phyloP scores from a whole-genome alignment of 257 asterid species.

The Anisodus acutangulus region DNA sequence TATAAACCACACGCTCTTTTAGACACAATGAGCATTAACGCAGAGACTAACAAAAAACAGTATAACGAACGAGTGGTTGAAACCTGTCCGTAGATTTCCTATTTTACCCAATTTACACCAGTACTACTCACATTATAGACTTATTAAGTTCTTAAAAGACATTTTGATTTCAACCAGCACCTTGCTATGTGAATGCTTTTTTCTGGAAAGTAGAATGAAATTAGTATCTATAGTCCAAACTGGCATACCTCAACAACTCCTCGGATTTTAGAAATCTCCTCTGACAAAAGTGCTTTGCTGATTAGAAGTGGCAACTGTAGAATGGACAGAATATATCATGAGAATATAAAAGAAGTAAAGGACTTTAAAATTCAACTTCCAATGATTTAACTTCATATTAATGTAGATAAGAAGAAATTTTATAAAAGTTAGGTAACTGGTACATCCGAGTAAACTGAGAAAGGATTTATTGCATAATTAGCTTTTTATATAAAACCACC shows the following conservation, averaged over 20 bases:
- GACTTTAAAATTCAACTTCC: background rate
- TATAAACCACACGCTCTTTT: background rate
- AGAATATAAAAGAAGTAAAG: conserved; percentile 1
- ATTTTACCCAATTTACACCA: background rate
- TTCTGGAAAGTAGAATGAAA: conserved; percentile 35
- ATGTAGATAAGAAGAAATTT: conserved; percentile 1
- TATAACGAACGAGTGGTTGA: background rate
- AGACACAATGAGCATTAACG: background rate
- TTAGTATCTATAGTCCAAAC: conserved; percentile 19
- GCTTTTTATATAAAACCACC: background rate
- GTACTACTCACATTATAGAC: conserved; percentile 15
- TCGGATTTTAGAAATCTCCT: conserved; percentile 71
- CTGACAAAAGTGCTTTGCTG: conserved; percentile 57
- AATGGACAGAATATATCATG: conserved; percentile 25
- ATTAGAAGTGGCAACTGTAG: conserved; percentile 89
- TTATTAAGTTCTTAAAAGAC: background rate
- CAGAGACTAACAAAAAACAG: background rate
- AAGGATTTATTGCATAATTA: conserved; percentile 13
- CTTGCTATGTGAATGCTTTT: conserved; percentile 15
- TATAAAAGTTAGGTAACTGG: background rate
- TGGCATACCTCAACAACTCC: conserved; percentile 70
- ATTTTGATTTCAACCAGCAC: conserved; percentile 5
- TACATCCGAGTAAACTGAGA: background rate
- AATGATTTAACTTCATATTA: background rate
- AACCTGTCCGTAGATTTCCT: background rate